These are phyloP conservation scores for Mycena filopes DNA, from an alignment of 768 basidiomycete species.

Conservation along the genomic window DNA sequence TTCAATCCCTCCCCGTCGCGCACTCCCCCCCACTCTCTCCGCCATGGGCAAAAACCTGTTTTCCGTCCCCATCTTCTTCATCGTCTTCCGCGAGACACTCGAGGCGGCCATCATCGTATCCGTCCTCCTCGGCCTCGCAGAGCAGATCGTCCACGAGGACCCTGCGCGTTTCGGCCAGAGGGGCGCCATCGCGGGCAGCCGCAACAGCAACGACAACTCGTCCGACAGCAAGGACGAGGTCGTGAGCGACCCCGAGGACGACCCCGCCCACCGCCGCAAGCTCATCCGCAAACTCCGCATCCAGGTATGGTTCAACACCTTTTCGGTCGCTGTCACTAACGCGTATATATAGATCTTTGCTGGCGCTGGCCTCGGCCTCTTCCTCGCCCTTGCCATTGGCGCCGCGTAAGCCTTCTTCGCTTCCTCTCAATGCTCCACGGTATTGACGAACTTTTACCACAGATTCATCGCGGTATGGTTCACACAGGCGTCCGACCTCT, in stretches of 20 bases:
- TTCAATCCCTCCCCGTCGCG: neutral
- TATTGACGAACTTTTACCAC: neutral
- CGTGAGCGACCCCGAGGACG: constrained; percentile 42
- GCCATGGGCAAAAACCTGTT: constrained; percentile 81
- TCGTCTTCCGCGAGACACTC: constrained; percentile 94
- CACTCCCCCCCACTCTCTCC: constrained; percentile 12
- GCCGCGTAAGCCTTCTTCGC: constrained; percentile 61
- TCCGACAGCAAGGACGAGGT: constrained; percentile 42
- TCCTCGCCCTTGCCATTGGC: constrained; percentile 84
- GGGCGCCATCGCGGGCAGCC: constrained; percentile 20
- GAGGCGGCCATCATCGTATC: constrained; percentile 94
- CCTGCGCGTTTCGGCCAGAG: constrained; percentile 31
- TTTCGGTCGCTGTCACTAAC: neutral
- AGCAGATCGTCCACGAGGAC: constrained; percentile 75
- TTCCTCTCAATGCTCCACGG: neutral
- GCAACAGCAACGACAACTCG: constrained; percentile 17
- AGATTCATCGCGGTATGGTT: constrained; percentile 94
- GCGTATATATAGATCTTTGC: constrained; percentile 67
- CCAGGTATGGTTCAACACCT: constrained; percentile 52
- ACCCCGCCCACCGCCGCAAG: constrained; percentile 47
- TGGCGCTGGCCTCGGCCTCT: constrained; percentile 80
- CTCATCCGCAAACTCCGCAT: constrained; percentile 76
- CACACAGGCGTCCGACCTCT: constrained; percentile 87
- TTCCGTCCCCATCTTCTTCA: constrained; percentile 94
- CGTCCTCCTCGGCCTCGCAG: constrained; percentile 90